These are phyloP conservation scores for Vicia faba DNA, from an alignment of 306 rosid genomes.

Conservation along the genomic window DNA sequence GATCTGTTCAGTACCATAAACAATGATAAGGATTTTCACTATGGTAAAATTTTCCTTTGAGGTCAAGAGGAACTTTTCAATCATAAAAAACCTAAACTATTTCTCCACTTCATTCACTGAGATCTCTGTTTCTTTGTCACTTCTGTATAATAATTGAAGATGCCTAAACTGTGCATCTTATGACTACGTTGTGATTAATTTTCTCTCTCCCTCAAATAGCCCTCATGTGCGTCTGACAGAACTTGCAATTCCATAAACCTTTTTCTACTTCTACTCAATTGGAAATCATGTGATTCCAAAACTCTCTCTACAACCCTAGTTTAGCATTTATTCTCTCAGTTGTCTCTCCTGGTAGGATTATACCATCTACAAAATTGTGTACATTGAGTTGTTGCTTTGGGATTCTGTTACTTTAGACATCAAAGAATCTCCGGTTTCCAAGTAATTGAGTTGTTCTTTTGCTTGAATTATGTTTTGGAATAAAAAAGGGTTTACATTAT, in stretches of 20 bases:
- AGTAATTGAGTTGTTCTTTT: slow-evolving; percentile 23
- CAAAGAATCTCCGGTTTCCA: slow-evolving; percentile 23
- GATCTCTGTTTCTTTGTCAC: background rate
- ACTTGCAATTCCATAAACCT: no score
- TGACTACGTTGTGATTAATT: background rate
- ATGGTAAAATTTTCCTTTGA: slow-evolving; percentile 11
- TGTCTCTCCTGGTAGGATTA: background rate
- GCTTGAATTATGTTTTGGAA: slow-evolving; percentile 22
- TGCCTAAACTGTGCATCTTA: background rate
- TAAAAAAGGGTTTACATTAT: slow-evolving; percentile 14
- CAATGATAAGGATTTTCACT: background rate
- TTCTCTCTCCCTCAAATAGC: background rate
- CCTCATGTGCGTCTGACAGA: no score
- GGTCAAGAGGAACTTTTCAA: slow-evolving; percentile 9
- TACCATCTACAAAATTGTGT: slow-evolving; percentile 7
- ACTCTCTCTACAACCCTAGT: background rate
- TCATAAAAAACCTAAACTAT: background rate
- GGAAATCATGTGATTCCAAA: background rate
- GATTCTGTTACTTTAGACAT: slow-evolving; percentile 24
- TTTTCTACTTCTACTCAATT: no score
- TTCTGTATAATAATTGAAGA: slow-evolving; percentile 13
- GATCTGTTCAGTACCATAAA: background rate
- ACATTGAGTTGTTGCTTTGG: background rate
- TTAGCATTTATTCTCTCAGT: slow-evolving; percentile 12
- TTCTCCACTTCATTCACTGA: slow-evolving; percentile 16